phyloP scores from a whole-genome alignment of 2,329 filamentous ascomycete species.

The Talaromyces sp. region DNA sequence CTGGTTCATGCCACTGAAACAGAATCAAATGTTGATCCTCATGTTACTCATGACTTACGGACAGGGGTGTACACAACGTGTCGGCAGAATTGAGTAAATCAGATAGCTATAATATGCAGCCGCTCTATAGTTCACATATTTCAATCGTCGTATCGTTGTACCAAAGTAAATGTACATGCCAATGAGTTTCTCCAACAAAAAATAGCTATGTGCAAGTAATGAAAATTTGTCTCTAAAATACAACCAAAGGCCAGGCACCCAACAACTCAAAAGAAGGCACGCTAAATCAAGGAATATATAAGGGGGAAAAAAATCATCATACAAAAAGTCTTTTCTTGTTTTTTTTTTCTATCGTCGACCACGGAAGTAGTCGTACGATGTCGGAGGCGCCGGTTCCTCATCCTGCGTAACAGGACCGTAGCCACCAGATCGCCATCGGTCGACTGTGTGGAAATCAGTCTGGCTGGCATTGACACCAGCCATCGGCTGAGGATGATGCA shows the following conservation, averaged over 20 bases:
- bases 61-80: no score
- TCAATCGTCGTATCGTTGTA: not conserved
- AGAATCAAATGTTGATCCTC: no score
- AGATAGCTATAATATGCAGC: not conserved
- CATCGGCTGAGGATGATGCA: constrained; percentile 31
- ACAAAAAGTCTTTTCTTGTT: not conserved
- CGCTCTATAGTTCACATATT: not conserved
- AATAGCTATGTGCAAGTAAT: not conserved
- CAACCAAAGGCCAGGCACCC: not conserved
- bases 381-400: constrained; percentile 20
- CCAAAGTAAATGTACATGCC: not conserved
- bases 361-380: constrained; percentile 32
- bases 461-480: constrained; percentile 10
- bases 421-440: constrained; percentile 30
- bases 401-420: constrained; percentile 32
- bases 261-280: not conserved
- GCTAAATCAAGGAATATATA: not conserved
- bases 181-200: not conserved
- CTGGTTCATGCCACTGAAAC: no score
- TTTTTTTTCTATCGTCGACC: constrained; percentile 9
- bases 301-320: not conserved
- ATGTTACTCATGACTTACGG: no score
- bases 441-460: constrained; percentile 15
- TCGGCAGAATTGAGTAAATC: no score
- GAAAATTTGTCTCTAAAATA: not conserved